Evolutionary conservation across 2,329 filamentous ascomycete species (phyloP), one percentile per base, ranked within the genome.

Genomic region (Aspergillus jensenii): DNA sequence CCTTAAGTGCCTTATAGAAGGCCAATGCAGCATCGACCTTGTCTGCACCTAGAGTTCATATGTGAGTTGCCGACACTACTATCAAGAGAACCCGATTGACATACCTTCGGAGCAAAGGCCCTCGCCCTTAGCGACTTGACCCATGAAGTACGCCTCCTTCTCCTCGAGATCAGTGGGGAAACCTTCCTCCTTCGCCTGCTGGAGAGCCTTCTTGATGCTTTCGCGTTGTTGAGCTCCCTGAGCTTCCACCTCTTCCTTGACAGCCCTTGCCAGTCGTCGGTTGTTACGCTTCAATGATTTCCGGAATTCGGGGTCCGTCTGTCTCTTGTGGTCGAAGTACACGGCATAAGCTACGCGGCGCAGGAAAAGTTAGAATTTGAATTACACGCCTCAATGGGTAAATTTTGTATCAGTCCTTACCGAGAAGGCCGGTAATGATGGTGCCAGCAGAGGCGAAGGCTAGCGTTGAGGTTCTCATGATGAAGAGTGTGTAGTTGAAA

Each of bases 1-100:
- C 95, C 85, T 99, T 99, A 66, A 99, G 85, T 45, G 93, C 95
- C 84, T 93, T 96, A 86, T 98, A 99, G 81, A 99, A 99, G 76
- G 90, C 91, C 60, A 98, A 81, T 48, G 95, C 93, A 52, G 95
- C 91, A 65, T 97, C 93, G 59, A 96, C 77, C 57, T 78, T 74
- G 56, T 75, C 69, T 49, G 73, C 69, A 48, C 74, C 77, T 78
- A 62, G 17, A 25, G 52, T 44, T 55, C 45, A 48, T 55, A 56
- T 48, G 46, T 59, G 51, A 58, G 59, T 61, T 50, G 62, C 53
- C 47, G 25, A 54, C 50, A 48, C 31, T 35, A 35, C 31, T 41
- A 50, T 50, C 19, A 40, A 40, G 43, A 37, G 52, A 23, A 14
- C 17, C 27, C 33, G 35, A 35, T 47, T 57, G 51, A 79, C 85